Conservation (phyloP, 164 flowering plant genomes). For the Hamamelis virginiana region DNA sequence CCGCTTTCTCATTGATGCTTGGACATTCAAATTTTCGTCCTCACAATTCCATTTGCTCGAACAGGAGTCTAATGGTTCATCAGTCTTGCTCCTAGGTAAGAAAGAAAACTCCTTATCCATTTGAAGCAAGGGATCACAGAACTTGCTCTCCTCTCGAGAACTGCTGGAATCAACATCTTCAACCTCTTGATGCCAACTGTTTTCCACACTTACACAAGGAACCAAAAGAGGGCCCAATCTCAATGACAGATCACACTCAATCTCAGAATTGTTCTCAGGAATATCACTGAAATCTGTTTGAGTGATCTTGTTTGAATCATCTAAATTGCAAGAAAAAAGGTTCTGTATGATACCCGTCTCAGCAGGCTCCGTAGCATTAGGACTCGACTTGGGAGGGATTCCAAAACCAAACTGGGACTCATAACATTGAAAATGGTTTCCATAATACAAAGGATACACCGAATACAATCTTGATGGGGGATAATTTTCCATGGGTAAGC, state of each 20-base stretch:
- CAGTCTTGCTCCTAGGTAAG: background rate
- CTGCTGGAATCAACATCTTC: conserved; percentile 9
- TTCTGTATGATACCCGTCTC: background rate
- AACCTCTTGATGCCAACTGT: background rate
- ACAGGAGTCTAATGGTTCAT: conserved; percentile 1
- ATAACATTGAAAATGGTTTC: conserved; percentile 5
- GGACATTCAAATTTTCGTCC: background rate
- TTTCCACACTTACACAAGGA: background rate
- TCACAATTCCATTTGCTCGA: conserved; percentile 4
- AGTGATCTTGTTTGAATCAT: background rate
- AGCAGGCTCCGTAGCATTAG: conserved; percentile 4
- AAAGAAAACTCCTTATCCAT: conserved; percentile 2
- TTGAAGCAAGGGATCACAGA: background rate
- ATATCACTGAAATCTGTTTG: background rate
- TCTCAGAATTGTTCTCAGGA: background rate
- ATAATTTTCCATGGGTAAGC: background rate
- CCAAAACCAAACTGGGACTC: conserved; percentile 5
- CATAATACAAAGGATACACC: conserved; percentile 27
- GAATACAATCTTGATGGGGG: conserved; percentile 7
- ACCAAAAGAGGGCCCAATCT: conserved; percentile 30
- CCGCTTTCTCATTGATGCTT: conserved; percentile 20
- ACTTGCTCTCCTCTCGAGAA: conserved; percentile 12
- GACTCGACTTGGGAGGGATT: background rate
- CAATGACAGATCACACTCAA: conserved; percentile 36
- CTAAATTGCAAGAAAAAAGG: background rate